Evolutionary conservation across 495 filamentous ascomycete genomes (phyloP), one percentile per base, ranked within the genome.

Genomic region (Annulohypoxylon bovei): DNA sequence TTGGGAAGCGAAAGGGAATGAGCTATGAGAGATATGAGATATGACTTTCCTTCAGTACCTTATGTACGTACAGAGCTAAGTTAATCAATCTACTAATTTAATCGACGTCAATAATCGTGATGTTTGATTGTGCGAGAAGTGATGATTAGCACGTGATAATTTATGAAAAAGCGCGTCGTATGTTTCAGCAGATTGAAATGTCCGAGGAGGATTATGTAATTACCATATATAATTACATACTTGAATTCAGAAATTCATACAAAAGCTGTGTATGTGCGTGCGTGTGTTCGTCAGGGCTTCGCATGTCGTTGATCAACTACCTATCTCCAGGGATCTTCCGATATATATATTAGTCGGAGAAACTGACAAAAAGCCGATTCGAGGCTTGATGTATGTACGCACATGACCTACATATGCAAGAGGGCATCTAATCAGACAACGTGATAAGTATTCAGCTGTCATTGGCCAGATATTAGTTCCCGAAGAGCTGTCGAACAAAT

Each of bases 11-110:
- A 37, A 28, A 35, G n/a, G 49, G 33, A 40, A 25, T 39, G 46
- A 22, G 32, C 23, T 35, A 23, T 22, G 54, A 42, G 65, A 67
- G 60, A 16, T 57, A 71, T 32, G 70, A 72, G 37, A 30, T 68
- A 64, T 39, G 58, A 67, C 37, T 50, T 60, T 42, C 46, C 53
- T 46, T 56, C 37, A 39, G 33, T 47, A 40, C 14, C 22, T 40
- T 32, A 35, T 40, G 40, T 53, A 46, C 58, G 20, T 58, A 58
- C 33, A 14, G 33, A 46, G 52, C 40, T 14, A 32, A 16, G 44
- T 39, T 63, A 30, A 28, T 42, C 39, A 18, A 42, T 58, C 57
- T 60, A 60, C 6, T 58, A 65, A 65, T 56, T 12, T 57, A 50
- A 59, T 37, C 20, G 4, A 7, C 1, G 9, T 25, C 39, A 32